A percentile compares a stretch with the other conserved stretches of the same genome.
phyloP scores from a whole-genome alignment of 257 asterid species.

The Solanum chiquidenum region DNA sequence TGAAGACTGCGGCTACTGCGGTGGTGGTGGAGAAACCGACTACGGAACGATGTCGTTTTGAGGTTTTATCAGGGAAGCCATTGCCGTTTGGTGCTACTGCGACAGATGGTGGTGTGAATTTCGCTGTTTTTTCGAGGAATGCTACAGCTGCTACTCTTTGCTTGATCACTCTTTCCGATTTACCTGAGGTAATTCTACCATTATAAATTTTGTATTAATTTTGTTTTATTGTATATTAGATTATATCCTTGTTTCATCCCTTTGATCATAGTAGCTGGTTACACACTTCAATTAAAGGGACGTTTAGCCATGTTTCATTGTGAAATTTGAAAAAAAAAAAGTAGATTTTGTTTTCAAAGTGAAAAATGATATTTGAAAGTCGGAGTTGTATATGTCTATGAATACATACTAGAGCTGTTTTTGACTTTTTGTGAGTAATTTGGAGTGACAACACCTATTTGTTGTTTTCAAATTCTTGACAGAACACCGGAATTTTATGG shows the following conservation, averaged over 20 bases:
- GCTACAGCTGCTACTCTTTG: conserved; percentile 71
- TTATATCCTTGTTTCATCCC: background rate
- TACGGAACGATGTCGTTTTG: conserved; percentile 24
- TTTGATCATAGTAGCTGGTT: background rate
- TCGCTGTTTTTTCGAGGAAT: conserved; percentile 51
- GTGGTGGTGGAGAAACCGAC: conserved; percentile 59
- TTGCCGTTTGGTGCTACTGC: conserved; percentile 88
- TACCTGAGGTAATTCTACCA: conserved; percentile 34
- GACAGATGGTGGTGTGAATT: conserved; percentile 81
- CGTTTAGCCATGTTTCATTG: background rate
- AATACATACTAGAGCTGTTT: background rate
- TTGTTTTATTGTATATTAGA: background rate
- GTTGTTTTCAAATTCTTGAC: background rate
- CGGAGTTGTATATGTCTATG: background rate
- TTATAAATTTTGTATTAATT: background rate
- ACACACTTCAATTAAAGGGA: background rate
- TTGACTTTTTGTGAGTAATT: background rate
- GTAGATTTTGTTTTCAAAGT: background rate
- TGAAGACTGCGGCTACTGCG: conserved; percentile 47
- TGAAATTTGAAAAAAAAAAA: background rate
- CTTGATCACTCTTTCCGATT: conserved; percentile 57
- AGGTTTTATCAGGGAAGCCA: conserved; percentile 63
- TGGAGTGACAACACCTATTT: background rate
- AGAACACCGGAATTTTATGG: background rate
- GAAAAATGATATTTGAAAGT: background rate